A percentile compares a stretch with the other conserved stretches of the same genome.
Conservation (phyloP, 2,329 filamentous ascomycete species). For the Whalleya microplaca region DNA sequence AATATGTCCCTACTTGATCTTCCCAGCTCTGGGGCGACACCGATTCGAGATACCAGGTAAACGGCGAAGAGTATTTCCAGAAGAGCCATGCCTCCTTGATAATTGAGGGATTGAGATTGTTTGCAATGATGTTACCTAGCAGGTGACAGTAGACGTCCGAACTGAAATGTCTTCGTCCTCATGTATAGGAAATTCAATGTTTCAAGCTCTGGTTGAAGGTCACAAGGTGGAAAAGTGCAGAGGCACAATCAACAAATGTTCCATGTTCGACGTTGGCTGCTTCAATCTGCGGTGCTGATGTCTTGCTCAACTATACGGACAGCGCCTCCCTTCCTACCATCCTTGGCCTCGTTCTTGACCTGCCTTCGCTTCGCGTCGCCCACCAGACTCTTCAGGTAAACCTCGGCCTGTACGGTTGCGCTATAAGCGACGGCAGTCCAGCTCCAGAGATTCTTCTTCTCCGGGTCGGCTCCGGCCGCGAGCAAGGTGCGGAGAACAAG, state of each 20-base stretch:
- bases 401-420: constrained; percentile 79
- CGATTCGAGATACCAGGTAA: too few species aligned
- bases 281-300: constrained; percentile 41
- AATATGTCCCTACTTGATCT: too few species aligned
- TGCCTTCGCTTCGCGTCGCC: constrained; percentile 67
- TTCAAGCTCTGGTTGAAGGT: not conserved
- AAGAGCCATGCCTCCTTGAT: too few species aligned
- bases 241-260: not conserved
- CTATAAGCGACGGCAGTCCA: constrained; percentile 87
- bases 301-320: constrained; percentile 50
- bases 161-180: too few species aligned
- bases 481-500: constrained; percentile 77
- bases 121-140: too few species aligned
- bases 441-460: constrained; percentile 72
- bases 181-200: too few species aligned
- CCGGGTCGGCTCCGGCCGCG: constrained; percentile 75
- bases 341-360: constrained; percentile 42
- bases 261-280: not conserved
- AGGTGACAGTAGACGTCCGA: too few species aligned
- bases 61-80: too few species aligned
- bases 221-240: not conserved
- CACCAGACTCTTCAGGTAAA: constrained; percentile 79
- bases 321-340: constrained; percentile 45
- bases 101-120: too few species aligned
- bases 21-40: too few species aligned